A percentile compares a stretch with the other conserved stretches of the same genome.
Conservation (phyloP, 1,284 basidiomycete species). For the Rhodotorula sp. region DNA sequence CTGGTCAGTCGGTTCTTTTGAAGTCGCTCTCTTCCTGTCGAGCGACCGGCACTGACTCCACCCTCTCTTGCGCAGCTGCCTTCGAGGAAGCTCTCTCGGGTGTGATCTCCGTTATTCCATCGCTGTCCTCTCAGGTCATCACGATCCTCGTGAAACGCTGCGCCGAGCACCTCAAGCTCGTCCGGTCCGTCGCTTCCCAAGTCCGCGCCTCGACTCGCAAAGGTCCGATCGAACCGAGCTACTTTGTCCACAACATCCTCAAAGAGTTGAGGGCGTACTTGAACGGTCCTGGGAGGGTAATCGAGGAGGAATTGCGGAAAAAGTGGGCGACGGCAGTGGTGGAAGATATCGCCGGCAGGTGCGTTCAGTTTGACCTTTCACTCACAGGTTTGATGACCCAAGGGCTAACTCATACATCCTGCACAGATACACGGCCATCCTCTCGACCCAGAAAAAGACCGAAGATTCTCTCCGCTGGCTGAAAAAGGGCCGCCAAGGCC, state of each 20-base stretch:
- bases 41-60: neutral
- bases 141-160: slow-evolving; percentile 71
- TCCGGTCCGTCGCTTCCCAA: slow-evolving; percentile 82
- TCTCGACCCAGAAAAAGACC: slow-evolving; percentile 81
- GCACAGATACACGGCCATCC: slow-evolving; percentile 55
- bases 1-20: slow-evolving; percentile 12
- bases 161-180: slow-evolving; percentile 78
- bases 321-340: slow-evolving; percentile 67
- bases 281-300: slow-evolving; percentile 55
- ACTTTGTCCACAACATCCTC: slow-evolving; percentile 77
- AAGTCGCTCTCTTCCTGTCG: neutral
- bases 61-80: slow-evolving; percentile 39
- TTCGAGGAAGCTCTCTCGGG: slow-evolving; percentile 58
- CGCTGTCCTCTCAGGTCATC: slow-evolving; percentile 66
- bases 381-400: neutral
- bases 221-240: slow-evolving; percentile 63
- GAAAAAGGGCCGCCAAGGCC: slow-evolving; percentile 76
- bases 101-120: slow-evolving; percentile 57
- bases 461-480: slow-evolving; percentile 81
- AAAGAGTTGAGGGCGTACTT: slow-evolving; percentile 80
- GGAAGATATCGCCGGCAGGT: slow-evolving; percentile 70
- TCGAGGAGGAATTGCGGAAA: slow-evolving; percentile 61
- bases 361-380: slow-evolving; percentile 21
- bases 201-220: slow-evolving; percentile 66
- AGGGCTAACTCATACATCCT: slow-evolving; percentile 38